phyloP scores from a whole-genome alignment of 2,329 filamentous ascomycete genomes.

The Neopestalotiopsis sp. region DNA sequence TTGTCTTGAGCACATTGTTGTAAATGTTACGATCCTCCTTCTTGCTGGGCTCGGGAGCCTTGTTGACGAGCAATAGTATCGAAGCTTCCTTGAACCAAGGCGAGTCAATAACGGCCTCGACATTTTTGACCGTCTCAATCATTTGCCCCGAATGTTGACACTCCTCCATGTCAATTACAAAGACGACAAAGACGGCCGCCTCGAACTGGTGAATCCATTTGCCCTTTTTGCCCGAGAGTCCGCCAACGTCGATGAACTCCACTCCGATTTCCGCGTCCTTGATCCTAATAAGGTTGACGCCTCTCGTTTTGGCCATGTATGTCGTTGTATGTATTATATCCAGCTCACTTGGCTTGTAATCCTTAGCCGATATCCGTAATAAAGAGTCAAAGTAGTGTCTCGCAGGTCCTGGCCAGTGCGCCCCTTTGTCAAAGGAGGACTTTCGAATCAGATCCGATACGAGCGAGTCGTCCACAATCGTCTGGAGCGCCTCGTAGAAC shows the following conservation, averaged over 20 bases:
- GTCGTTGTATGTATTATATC: slow-evolving; percentile 17
- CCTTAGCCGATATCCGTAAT: slow-evolving; percentile 9
- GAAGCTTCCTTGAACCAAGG: slow-evolving; percentile 16
- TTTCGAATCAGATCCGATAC: slow-evolving; percentile 11
- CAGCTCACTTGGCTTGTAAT: slow-evolving; percentile 15
- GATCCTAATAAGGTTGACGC: neutral
- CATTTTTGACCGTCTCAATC: slow-evolving; percentile 9
- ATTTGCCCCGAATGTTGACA: slow-evolving; percentile 14
- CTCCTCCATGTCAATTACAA: slow-evolving; percentile 18
- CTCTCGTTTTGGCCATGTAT: slow-evolving; percentile 8
- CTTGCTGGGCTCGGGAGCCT: neutral
- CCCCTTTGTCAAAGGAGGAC: neutral
- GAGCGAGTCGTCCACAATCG: slow-evolving; percentile 13
- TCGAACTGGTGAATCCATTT: slow-evolving; percentile 21
- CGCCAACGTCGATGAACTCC: slow-evolving; percentile 15
- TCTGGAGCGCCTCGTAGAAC: slow-evolving; percentile 13
- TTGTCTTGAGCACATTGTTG: neutral
- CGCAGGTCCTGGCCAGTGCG: slow-evolving; percentile 14
- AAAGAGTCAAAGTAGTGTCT: slow-evolving; percentile 17
- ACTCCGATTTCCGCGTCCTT: slow-evolving; percentile 11
- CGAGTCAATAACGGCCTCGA: slow-evolving; percentile 16
- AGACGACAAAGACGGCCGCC: slow-evolving; percentile 14
- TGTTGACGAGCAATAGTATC: slow-evolving; percentile 15
- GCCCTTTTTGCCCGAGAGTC: slow-evolving; percentile 13
- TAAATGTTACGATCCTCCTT: neutral